Evolutionary conservation across 345 rosid genomes (phyloP), one percentile per base, ranked within the genome.

Genomic region (Populus alba): DNA sequence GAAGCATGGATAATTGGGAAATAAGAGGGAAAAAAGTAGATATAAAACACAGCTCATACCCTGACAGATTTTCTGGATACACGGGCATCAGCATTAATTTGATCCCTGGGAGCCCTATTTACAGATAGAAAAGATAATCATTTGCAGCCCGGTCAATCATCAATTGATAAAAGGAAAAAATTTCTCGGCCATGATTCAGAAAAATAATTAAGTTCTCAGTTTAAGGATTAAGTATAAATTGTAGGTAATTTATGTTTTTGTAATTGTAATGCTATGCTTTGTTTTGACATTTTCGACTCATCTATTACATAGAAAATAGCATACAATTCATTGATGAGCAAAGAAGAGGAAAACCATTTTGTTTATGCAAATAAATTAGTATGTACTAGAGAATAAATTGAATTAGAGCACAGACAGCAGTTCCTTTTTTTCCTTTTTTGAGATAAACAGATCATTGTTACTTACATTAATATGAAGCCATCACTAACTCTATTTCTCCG

Each of bases 391-490:
- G 20, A 51, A 37, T 72, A 66, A 72, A 23, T 47, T 69, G 8
- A 16, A 20, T 18, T 53, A 20, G 59, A 53, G 7, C 59, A 41
- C 15, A 53, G 23, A 53, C 59, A 53, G 3, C 10, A 7, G 23
- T 53, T 18, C 59, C 59, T 7, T 51, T 51, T 51, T 20, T 20
- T 20, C n/a, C n/a, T 51, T 51, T 51, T 59, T 39, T 27, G 31
- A 41, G 22, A 70, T 6, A 35, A 22, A 22, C 27, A 2, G 9
- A 37, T 23, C 22, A 51, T 7, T 29, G 55, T 66, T 82, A 79
- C 90, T 91, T 81, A 91, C 94, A 68, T 82, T 70, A 62, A 79
- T 38, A 86, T 49, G 79, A 80, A 84, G 66, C 90, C 83, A 63
- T 87, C 87, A 63, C 93, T 90, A 37, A 75, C 78, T 76, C 84